Percentiles rank a stretch among this genome's conserved stretches.
Evolutionary conservation across 345 rosid species (phyloP).

Genomic region (Moricandia moricandioides): DNA sequence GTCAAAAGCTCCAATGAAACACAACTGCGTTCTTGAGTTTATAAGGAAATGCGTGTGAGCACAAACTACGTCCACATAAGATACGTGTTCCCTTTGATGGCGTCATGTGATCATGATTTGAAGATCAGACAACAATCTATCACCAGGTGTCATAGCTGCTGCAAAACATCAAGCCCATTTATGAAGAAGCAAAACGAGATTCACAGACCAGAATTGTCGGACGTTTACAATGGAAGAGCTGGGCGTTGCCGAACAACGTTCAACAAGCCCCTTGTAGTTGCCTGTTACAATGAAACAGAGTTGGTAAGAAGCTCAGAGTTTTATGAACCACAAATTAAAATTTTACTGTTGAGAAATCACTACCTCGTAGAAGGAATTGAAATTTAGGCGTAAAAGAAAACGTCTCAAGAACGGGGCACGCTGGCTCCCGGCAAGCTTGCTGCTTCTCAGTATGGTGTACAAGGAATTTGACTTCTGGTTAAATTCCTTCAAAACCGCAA

Average conservation of each 20-base stretch:
- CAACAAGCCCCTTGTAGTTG: constrained; percentile 79
- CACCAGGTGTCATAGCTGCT: constrained; percentile 7
- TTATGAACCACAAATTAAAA: not conserved
- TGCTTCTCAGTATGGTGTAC: constrained; percentile 84
- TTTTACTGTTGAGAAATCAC: not conserved
- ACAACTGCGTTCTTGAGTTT: not conserved
- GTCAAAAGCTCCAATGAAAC: constrained; percentile 13
- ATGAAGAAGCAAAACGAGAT: constrained; percentile 10
- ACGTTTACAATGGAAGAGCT: constrained; percentile 49
- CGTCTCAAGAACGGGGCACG: constrained; percentile 94
- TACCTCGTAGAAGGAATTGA: constrained; percentile 92
- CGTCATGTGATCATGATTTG: constrained; percentile 14
- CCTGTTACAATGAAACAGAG: constrained; percentile 44
- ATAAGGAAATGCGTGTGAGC: constrained; percentile 2
- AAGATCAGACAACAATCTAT: constrained; percentile 12
- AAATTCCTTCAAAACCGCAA: constrained; percentile 59
- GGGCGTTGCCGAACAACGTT: constrained; percentile 84
- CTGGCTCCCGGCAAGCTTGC: constrained; percentile 94
- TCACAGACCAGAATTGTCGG: not conserved
- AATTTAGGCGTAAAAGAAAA: constrained; percentile 87
- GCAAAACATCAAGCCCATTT: constrained; percentile 8
- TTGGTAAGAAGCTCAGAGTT: not conserved
- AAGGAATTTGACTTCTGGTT: constrained; percentile 91
- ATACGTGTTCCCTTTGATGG: not conserved
- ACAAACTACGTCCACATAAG: constrained; percentile 1